A percentile compares a stretch with the other conserved stretches of the same genome.
Conservation (phyloP, 768 basidiomycete genomes). For the Pleurotus tuoliensis region DNA sequence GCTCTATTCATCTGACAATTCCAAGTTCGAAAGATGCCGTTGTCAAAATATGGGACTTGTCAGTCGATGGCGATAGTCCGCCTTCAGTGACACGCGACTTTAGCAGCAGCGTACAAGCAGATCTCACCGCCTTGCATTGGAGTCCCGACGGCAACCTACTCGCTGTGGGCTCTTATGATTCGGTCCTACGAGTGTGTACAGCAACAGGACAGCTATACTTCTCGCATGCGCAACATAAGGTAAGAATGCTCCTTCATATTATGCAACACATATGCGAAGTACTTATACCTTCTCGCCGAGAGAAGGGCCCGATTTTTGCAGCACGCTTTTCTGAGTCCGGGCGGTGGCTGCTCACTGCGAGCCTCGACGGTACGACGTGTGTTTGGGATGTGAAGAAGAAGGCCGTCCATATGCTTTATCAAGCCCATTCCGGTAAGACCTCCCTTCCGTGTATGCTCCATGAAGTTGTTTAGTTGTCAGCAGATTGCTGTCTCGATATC, state of each 20-base stretch:
- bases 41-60: slow-evolving; percentile 66
- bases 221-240: slow-evolving; percentile 60
- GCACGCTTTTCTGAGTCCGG: slow-evolving; percentile 73
- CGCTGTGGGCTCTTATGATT: slow-evolving; percentile 77
- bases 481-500: slow-evolving; percentile 77
- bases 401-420: slow-evolving; percentile 58
- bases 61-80: slow-evolving; percentile 26
- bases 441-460: background rate
- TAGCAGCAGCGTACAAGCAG: slow-evolving; percentile 43
- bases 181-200: slow-evolving; percentile 65
- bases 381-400: slow-evolving; percentile 74
- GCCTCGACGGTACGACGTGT: slow-evolving; percentile 73
- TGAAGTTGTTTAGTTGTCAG: background rate
- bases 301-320: slow-evolving; percentile 79
- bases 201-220: slow-evolving; percentile 60
- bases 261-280: background rate
- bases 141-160: slow-evolving; percentile 67
- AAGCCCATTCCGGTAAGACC: slow-evolving; percentile 56
- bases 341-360: slow-evolving; percentile 70
- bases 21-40: slow-evolving; percentile 74
- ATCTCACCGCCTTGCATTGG: slow-evolving; percentile 79
- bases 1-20: slow-evolving; percentile 9
- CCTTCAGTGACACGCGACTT: slow-evolving; percentile 32
- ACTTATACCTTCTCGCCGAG: slow-evolving; percentile 20
- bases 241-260: slow-evolving; percentile 26